Percentiles rank a stretch among this genome's conserved stretches.
phyloP scores from a whole-genome alignment of 306 rosid species.

The Purshia tridentata region DNA sequence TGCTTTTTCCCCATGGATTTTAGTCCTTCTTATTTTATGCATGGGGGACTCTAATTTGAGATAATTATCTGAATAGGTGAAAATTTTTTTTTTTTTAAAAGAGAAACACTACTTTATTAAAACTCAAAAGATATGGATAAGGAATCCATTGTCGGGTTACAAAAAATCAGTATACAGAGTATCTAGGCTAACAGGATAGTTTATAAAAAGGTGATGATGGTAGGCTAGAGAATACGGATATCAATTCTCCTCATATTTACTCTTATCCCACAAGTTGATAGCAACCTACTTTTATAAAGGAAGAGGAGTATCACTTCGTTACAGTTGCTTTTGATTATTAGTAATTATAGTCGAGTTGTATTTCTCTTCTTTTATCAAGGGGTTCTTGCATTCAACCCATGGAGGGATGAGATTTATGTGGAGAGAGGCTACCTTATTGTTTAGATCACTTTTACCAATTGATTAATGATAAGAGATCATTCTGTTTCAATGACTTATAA shows the following conservation, averaged over 20 bases:
- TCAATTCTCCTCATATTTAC: background rate
- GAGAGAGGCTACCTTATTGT: background rate
- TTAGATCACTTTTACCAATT: background rate
- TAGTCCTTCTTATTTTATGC: background rate
- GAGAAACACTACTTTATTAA: too few species aligned
- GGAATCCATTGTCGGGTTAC: too few species aligned
- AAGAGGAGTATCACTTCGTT: background rate
- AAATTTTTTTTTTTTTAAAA: background rate
- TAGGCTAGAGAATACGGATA: background rate
- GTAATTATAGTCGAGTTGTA: background rate
- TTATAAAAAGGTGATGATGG: background rate
- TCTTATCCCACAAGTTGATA: conserved; percentile 4
- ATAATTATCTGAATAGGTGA: background rate
- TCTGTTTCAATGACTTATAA: background rate
- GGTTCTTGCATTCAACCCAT: background rate
- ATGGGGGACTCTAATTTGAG: background rate
- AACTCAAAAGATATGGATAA: too few species aligned
- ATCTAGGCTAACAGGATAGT: background rate
- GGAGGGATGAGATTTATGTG: background rate
- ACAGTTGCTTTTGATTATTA: background rate
- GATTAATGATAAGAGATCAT: background rate
- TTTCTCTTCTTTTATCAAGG: background rate
- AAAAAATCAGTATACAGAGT: too few species aligned
- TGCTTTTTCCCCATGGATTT: background rate
- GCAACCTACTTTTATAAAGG: background rate